phyloP scores from a whole-genome alignment of 2,329 filamentous ascomycete species.

The Cladosporium colombiae region DNA sequence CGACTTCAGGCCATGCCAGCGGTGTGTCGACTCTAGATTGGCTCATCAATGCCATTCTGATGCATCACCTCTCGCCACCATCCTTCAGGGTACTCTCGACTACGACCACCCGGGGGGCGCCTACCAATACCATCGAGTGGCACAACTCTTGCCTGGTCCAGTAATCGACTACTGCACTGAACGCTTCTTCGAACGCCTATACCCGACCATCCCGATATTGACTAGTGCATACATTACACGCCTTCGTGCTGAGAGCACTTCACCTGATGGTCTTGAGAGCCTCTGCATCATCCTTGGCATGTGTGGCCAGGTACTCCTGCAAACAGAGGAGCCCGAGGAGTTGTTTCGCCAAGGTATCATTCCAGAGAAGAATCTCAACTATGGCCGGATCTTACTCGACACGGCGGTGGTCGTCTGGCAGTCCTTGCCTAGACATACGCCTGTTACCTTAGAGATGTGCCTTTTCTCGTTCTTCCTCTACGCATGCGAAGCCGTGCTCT shows the following conservation, averaged over 20 bases:
- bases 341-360: constrained; percentile 9
- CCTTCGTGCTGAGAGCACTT: background rate
- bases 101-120: background rate
- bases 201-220: constrained; percentile 16
- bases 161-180: constrained; percentile 17
- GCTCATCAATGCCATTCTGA: constrained; percentile 3
- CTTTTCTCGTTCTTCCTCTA: constrained; percentile 17
- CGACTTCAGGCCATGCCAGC: constrained; percentile 13
- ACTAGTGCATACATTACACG: constrained; percentile 2
- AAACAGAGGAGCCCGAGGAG: constrained; percentile 13
- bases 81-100: background rate
- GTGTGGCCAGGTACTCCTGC: constrained; percentile 14
- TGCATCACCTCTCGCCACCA: background rate
- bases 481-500: constrained; percentile 11
- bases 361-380: background rate
- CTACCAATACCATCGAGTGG: background rate
- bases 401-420: constrained; percentile 7
- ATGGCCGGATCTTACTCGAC: constrained; percentile 4
- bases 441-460: constrained; percentile 4
- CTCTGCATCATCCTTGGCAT: constrained; percentile 10
- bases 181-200: constrained; percentile 11
- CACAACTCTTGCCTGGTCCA: background rate
- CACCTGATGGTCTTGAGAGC: constrained; percentile 5
- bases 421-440: background rate
- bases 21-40: constrained; percentile 5